phyloP scores from a whole-genome alignment of 2,329 filamentous ascomycete species.

The Karstenula rhodostoma region DNA sequence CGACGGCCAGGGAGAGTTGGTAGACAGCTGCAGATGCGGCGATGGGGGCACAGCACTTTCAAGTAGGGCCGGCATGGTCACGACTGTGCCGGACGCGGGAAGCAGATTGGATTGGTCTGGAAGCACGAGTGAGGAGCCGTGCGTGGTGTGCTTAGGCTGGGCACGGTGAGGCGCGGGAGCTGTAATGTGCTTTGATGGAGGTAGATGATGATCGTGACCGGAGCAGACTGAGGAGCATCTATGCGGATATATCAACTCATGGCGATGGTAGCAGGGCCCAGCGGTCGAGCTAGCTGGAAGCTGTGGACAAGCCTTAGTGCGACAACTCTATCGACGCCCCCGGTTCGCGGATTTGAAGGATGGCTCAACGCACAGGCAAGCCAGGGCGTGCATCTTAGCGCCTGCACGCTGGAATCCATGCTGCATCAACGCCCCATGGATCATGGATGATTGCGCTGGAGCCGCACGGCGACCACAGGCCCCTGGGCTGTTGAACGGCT shows the following conservation, averaged over 20 bases:
- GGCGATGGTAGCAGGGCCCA: slow-evolving; percentile 24
- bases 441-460: slow-evolving; percentile 34
- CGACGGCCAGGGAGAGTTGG: slow-evolving; percentile 39
- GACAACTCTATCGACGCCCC: slow-evolving; percentile 45
- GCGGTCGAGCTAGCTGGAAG: slow-evolving; percentile 22
- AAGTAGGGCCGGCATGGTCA: slow-evolving; percentile 46
- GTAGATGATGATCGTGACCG: slow-evolving; percentile 13
- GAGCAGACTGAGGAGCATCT: slow-evolving; percentile 20
- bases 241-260: slow-evolving; percentile 32
- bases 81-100: slow-evolving; percentile 22
- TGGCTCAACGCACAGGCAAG: slow-evolving; percentile 24
- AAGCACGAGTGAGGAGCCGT: slow-evolving; percentile 22
- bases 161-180: slow-evolving; percentile 2
- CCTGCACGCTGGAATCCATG: slow-evolving; percentile 25
- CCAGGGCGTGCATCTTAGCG: slow-evolving; percentile 31
- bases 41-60: slow-evolving; percentile 46
- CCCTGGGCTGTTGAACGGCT: slow-evolving; percentile 37
- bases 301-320: slow-evolving; percentile 36
- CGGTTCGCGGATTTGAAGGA: slow-evolving; percentile 36
- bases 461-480: slow-evolving; percentile 39
- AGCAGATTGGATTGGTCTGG: slow-evolving; percentile 13
- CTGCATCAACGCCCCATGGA: slow-evolving; percentile 8
- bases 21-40: slow-evolving; percentile 38
- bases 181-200: slow-evolving; percentile 2
- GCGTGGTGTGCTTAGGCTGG: slow-evolving; percentile 15